phyloP scores from a whole-genome alignment of 208 protist genomes.

The Porcisia deanei region DNA sequence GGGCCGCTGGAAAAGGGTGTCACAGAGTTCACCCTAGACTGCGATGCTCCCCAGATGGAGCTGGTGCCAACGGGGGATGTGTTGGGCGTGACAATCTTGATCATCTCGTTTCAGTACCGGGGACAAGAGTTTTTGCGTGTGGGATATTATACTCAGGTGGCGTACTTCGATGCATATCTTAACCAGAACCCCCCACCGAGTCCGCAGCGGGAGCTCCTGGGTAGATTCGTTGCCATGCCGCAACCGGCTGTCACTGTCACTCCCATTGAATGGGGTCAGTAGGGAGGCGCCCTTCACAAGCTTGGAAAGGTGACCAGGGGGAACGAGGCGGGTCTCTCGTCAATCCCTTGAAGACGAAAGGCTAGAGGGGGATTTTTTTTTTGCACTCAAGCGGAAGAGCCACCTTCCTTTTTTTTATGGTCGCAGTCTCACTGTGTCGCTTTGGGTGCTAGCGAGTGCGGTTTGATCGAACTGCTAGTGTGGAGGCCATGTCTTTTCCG shows the following conservation, averaged over 20 bases:
- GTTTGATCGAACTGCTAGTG: background rate
- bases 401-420: too few species aligned
- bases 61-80: conserved; percentile 94
- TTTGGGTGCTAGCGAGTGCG: background rate
- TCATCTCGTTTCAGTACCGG: conserved; percentile 96
- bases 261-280: conserved; percentile 70
- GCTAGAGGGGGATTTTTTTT: too few species aligned
- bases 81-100: conserved; percentile 95
- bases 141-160: conserved; percentile 97
- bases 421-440: too few species aligned
- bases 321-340: too few species aligned
- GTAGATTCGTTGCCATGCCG: conserved; percentile 87
- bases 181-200: conserved; percentile 62
- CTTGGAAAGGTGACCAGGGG: background rate
- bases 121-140: conserved; percentile 97
- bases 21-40: conserved; percentile 95
- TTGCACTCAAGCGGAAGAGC: too few species aligned
- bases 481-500: background rate
- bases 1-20: conserved; percentile 93
- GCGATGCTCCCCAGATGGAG: conserved; percentile 88
- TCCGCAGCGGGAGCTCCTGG: conserved; percentile 52
- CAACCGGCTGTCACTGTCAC: conserved; percentile 82
- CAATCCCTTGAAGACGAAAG: too few species aligned
- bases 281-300: background rate
- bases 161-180: conserved; percentile 85